Evolutionary conservation across 1,284 basidiomycete genomes (phyloP).

Genomic region (Leucoagaricus sp.): DNA sequence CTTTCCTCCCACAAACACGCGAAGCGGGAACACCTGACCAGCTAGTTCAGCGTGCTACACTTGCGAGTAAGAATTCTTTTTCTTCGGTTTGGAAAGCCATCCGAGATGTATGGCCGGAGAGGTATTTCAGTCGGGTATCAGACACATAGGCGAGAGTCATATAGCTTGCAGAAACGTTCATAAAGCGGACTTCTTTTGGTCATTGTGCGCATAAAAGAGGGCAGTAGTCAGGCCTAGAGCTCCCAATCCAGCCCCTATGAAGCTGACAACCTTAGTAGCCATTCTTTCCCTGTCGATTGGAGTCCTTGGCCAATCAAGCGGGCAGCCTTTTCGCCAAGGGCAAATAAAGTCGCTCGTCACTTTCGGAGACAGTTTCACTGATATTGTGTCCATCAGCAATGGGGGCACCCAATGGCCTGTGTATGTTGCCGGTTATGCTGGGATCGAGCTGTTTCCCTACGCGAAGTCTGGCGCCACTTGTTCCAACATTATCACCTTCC

Average conservation of each 20-base stretch:
- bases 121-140: too few species aligned
- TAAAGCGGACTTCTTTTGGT: neutral
- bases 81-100: neutral
- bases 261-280: neutral
- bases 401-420: slow-evolving; percentile 41
- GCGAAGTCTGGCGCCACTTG: slow-evolving; percentile 46
- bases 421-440: slow-evolving; percentile 40
- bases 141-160: neutral
- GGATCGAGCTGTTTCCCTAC: slow-evolving; percentile 40
- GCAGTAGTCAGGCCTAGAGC: neutral
- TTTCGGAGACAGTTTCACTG: slow-evolving; percentile 48
- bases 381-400: slow-evolving; percentile 31
- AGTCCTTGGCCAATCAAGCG: neutral
- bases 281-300: neutral
- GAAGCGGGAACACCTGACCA: neutral
- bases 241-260: neutral
- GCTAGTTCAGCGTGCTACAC: neutral
- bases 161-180: neutral
- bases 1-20: neutral
- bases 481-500: slow-evolving; percentile 44
- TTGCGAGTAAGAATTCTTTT: neutral
- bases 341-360: slow-evolving; percentile 44
- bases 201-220: neutral
- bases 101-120: too few species aligned
- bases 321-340: neutral